Percentiles rank a stretch among this genome's conserved stretches.
Conservation (phyloP, 352 stramenopile genomes). For the Stramenopiles sp. region DNA sequence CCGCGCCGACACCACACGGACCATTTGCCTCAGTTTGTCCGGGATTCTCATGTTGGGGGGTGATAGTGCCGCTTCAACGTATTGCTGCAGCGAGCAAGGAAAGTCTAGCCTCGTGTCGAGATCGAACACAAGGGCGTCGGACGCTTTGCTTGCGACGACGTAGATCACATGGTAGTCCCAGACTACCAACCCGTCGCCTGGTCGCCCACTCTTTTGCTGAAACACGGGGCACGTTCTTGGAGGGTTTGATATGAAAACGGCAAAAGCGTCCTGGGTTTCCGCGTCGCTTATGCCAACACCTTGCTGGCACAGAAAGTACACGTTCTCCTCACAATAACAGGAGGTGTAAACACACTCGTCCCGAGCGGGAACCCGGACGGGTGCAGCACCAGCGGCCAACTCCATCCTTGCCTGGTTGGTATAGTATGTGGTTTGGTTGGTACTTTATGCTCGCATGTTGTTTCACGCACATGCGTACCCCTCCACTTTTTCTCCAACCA, state of each 20-base stretch:
- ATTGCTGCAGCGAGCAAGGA: not conserved
- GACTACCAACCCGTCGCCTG: not conserved
- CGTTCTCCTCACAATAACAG: not conserved
- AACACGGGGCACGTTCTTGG: not conserved
- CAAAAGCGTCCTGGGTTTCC: not conserved
- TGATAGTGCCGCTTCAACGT: not conserved
- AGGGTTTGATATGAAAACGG: not conserved
- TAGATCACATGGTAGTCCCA: slow-evolving; percentile 1
- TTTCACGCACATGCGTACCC: not conserved
- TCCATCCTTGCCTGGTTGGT: not conserved
- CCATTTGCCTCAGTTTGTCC: not conserved
- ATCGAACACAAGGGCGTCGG: not conserved
- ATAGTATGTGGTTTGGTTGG: not conserved
- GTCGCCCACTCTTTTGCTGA: not conserved
- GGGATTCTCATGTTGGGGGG: too few species aligned
- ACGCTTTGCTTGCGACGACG: not conserved
- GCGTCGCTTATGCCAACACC: not conserved
- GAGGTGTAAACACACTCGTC: not conserved
- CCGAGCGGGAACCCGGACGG: not conserved
- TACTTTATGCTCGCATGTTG: not conserved
- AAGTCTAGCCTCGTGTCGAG: not conserved
- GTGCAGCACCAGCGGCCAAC: not conserved
- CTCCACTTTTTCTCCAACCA: not conserved
- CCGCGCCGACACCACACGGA: not conserved
- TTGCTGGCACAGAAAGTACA: not conserved